Percentiles rank a stretch among this genome's conserved stretches.
Evolutionary conservation across 2,329 filamentous ascomycete genomes (phyloP).

Genomic region (Ilyonectria robusta): DNA sequence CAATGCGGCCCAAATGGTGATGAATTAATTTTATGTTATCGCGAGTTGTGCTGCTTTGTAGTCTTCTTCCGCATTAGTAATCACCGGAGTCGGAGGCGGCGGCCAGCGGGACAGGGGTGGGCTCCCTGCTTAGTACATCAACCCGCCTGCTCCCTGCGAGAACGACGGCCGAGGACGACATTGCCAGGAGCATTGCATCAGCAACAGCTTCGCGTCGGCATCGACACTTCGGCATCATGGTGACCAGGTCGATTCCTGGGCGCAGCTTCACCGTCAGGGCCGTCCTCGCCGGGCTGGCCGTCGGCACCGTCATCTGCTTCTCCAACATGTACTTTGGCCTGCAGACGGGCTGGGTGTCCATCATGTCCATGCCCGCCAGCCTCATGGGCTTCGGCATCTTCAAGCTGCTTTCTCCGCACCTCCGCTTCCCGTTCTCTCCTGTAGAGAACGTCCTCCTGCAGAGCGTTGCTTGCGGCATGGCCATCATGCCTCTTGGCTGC

Average conservation of each 20-base stretch:
- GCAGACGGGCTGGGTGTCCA: conserved; percentile 81
- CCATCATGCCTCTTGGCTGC: conserved; percentile 95
- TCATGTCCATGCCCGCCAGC: conserved; percentile 97
- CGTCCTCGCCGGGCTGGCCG: conserved; percentile 82
- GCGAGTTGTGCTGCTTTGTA: not conserved
- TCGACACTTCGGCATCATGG: conserved; percentile 35
- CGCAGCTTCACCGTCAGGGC: conserved; percentile 89
- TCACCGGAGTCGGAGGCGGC: not conserved
- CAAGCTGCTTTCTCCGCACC: conserved; percentile 79
- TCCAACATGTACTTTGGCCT: conserved; percentile 99
- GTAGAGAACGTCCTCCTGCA: conserved; percentile 98
- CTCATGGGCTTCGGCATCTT: conserved; percentile 97
- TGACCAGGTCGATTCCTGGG: conserved; percentile 53
- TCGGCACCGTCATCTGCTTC: conserved; percentile 93
- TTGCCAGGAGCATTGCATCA: not conserved
- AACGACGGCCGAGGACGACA: not conserved
- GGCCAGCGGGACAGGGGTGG: not conserved
- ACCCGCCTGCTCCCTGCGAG: conserved; percentile 14
- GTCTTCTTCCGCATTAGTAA: not conserved
- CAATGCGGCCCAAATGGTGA: not conserved
- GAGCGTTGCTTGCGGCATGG: conserved; percentile 94
- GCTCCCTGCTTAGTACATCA: not conserved
- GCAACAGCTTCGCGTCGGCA: not conserved
- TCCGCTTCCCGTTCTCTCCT: conserved; percentile 88
- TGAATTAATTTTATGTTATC: not conserved